Evolutionary conservation across 108 stramenopile genomes (phyloP), one percentile per base, ranked within the genome.

Genomic region (Schizochytrium sp.): DNA sequence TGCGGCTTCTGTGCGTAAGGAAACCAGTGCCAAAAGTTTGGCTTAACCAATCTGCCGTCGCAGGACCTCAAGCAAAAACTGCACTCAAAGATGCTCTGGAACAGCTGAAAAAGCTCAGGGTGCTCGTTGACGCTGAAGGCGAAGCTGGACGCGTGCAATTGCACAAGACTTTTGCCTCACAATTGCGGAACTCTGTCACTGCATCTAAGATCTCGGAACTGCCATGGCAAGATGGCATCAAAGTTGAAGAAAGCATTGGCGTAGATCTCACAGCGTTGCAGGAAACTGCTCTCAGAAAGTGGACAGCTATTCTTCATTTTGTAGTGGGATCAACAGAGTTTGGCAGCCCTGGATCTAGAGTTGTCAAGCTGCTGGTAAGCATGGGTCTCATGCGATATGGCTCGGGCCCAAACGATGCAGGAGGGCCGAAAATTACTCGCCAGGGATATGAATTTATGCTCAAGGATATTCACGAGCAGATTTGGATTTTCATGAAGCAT

Each of bases 401-500:
- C 64, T 69, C 64, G 44, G 53, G 55, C 50, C 76, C 28, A 15
- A 55, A 38, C 76, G 76, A 38, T n/a, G 28, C 38, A 47, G 8
- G 5, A 2, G 45, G 10, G 76, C 76, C 76, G 0, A n/a, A 55
- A 10, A 83, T 83, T 53, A 83, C 76, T 5, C 47, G 53, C 13
- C 50, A 49, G 28, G 76, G 76, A n/a, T 83, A 83, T 40, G 50
- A 83, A 13, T 83, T 83, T 1, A 83, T 83, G 76, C 76, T 83
- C 50, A 49, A 55, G 15, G 76, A 83, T 40, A 83, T 83, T 55
- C 76, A 83, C 47, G 53, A 83, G 15, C 76, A 83, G 28, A 13
- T 83, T 7, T 83, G 76, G 76, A 49, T 83, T 53, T 83, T 83
- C 28, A 83, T 83, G 50, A 83, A 55, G 28, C 76, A 83, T 28